A percentile compares a stretch with the other conserved stretches of the same genome.
phyloP scores from a whole-genome alignment of 1,284 basidiomycete genomes.

The Cutaneotrichosporon sp. region DNA sequence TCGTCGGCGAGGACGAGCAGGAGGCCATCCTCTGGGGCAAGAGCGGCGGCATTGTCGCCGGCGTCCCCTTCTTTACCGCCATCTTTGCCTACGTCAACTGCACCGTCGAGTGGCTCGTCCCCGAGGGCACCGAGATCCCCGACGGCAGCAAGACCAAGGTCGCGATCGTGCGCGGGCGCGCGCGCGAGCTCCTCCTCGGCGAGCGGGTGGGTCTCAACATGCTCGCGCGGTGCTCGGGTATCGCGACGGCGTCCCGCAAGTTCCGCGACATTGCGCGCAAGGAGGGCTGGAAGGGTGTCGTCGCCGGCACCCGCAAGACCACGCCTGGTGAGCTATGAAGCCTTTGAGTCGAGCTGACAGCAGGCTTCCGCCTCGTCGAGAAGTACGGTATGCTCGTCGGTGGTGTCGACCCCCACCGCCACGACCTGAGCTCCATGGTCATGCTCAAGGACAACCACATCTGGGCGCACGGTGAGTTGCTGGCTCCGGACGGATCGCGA shows the following conservation, averaged over 20 bases:
- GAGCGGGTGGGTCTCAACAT: slow-evolving; percentile 94
- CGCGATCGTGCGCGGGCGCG: slow-evolving; percentile 88
- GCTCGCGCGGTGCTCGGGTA: slow-evolving; percentile 92
- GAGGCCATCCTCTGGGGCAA: slow-evolving; percentile 88
- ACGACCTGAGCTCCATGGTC: slow-evolving; percentile 97
- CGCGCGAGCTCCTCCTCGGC: slow-evolving; percentile 84
- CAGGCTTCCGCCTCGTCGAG: slow-evolving; percentile 92
- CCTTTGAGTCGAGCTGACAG: not conserved
- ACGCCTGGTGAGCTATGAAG: slow-evolving; percentile 78
- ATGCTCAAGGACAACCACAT: slow-evolving; percentile 99
- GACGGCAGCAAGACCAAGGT: slow-evolving; percentile 68
- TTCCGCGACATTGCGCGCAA: slow-evolving; percentile 78
- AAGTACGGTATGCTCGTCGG: slow-evolving; percentile 99
- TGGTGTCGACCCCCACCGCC: slow-evolving; percentile 94
- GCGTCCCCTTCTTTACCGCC: slow-evolving; percentile 93
- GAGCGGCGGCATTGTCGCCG: slow-evolving; percentile 77
- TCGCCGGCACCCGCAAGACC: slow-evolving; percentile 96
- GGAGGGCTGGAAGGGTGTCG: slow-evolving; percentile 81
- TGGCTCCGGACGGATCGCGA: no score
- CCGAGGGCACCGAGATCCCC: slow-evolving; percentile 80
- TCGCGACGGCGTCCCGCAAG: slow-evolving; percentile 83
- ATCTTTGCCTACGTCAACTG: slow-evolving; percentile 88
- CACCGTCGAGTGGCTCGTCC: slow-evolving; percentile 86
- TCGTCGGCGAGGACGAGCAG: slow-evolving; percentile 86
- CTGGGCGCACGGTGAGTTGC: slow-evolving; percentile 66